These are phyloP conservation scores for Obelidium mucronatum DNA, from an alignment of 192 early-diverging fungal species.

Conservation along the genomic window DNA sequence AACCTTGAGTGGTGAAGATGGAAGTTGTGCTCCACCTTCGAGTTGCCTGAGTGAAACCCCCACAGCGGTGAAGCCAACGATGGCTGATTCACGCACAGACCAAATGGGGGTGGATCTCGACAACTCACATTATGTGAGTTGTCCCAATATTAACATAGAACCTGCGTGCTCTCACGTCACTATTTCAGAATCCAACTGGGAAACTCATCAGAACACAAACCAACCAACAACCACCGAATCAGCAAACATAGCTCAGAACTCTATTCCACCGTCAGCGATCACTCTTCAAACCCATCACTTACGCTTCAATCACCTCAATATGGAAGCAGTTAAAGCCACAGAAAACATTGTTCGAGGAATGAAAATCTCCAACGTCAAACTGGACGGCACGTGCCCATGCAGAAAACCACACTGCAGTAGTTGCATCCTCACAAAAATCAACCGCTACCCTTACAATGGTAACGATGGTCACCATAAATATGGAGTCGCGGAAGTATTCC, in stretches of 20 bases:
- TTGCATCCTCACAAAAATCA: not conserved
- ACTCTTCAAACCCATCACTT: not conserved
- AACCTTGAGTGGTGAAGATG: not conserved
- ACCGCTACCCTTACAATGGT: not conserved
- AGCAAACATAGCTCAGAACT: not conserved
- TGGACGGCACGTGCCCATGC: not conserved
- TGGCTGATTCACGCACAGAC: not conserved
- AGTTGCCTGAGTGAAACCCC: not conserved
- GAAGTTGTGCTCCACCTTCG: not conserved
- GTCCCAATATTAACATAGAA: not conserved
- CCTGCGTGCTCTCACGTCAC: not conserved
- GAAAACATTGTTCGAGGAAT: not conserved
- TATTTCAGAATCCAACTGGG: not conserved
- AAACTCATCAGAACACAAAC: not conserved
- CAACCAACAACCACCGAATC: not conserved
- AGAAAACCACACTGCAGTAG: not conserved
- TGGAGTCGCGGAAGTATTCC: not conserved
- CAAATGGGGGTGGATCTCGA: not conserved
- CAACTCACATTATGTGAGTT: too few species aligned
- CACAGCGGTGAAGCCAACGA: not conserved
- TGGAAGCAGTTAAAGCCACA: not conserved
- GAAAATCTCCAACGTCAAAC: not conserved
- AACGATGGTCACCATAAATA: not conserved
- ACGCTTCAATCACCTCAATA: not conserved
- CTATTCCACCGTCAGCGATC: not conserved